Percentiles rank a stretch among this genome's conserved stretches.
These are phyloP conservation scores for Tylopilus microsporus DNA, from an alignment of 1,284 basidiomycete genomes.

Conservation along the genomic window DNA sequence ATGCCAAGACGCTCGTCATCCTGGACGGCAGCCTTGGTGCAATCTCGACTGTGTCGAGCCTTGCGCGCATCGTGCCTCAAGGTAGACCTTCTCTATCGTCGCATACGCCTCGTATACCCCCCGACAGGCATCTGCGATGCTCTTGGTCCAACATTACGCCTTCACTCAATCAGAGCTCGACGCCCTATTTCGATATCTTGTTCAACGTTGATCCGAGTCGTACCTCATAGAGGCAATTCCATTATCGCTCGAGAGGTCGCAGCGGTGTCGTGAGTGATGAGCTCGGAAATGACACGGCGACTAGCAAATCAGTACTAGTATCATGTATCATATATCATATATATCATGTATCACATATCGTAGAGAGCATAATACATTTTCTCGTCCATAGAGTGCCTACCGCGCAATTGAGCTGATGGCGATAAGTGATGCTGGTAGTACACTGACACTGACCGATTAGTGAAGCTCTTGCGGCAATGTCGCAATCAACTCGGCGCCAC, in stretches of 20 bases:
- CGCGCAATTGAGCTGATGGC: no score
- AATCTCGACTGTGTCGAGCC: constrained; percentile 55
- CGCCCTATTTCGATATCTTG: constrained; percentile 50
- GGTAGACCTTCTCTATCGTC: constrained; percentile 33
- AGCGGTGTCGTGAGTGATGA: constrained; percentile 73
- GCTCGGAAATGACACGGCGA: constrained; percentile 7
- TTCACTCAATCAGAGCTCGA: constrained; percentile 52
- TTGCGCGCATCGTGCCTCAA: constrained; percentile 50
- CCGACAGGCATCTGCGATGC: constrained; percentile 43
- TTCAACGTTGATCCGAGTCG: constrained; percentile 46
- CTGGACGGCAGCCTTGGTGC: constrained; percentile 55
- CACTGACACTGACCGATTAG: no score
- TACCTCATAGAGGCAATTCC: constrained; percentile 68
- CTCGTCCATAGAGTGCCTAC: no score
- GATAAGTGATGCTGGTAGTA: no score
- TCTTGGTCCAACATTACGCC: constrained; percentile 62
- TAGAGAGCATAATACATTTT: no score
- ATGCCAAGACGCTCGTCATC: constrained; percentile 44
- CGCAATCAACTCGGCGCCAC: no score
- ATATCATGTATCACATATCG: no score
- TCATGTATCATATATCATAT: no score
- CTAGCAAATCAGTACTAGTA: no score
- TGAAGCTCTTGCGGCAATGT: no score
- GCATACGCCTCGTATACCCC: not conserved
- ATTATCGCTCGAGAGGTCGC: constrained; percentile 54